phyloP scores from a whole-genome alignment of 176 grass and related monocot genomes.

The Carex littledalei region DNA sequence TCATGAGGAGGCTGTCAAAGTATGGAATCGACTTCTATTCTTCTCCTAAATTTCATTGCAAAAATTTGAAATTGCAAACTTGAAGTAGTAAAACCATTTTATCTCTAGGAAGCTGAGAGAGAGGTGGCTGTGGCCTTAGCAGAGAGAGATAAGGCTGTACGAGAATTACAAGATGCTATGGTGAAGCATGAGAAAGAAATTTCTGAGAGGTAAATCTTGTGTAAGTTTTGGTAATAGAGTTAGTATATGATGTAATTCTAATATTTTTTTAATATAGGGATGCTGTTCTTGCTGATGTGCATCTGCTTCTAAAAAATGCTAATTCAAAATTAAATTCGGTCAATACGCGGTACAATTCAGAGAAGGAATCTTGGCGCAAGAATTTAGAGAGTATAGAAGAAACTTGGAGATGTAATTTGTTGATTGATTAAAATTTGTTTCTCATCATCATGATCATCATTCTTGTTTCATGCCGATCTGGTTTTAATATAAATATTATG shows the following conservation, averaged over 20 bases:
- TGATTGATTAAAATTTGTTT: background rate
- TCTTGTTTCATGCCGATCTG: background rate
- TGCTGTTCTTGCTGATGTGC: conserved; percentile 58
- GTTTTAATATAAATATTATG: conserved; percentile 22
- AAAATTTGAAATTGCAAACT: background rate
- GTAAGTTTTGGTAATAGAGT: background rate
- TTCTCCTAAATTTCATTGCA: background rate
- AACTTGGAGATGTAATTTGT: conserved; percentile 76
- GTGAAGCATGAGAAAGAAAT: conserved; percentile 62
- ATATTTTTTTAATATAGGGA: conserved; percentile 50
- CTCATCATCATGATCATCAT: background rate
- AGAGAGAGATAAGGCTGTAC: conserved; percentile 79
- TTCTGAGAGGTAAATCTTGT: conserved; percentile 49
- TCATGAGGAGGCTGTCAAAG: conserved; percentile 73
- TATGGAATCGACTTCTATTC: conserved; percentile 16
- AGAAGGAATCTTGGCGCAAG: conserved; percentile 86
- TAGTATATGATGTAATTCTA: background rate
- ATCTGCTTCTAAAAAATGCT: conserved; percentile 55
- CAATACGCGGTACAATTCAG: conserved; percentile 51
- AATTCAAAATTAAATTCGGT: conserved; percentile 69
- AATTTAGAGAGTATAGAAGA: conserved; percentile 74
- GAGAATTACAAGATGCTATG: conserved; percentile 59
- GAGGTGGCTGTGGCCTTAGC: conserved; percentile 55
- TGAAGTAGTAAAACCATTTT: conserved; percentile 15
- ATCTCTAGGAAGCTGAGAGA: conserved; percentile 81